Conservation (phyloP, 1,284 basidiomycete genomes). For the Psilocybe mexicana region DNA sequence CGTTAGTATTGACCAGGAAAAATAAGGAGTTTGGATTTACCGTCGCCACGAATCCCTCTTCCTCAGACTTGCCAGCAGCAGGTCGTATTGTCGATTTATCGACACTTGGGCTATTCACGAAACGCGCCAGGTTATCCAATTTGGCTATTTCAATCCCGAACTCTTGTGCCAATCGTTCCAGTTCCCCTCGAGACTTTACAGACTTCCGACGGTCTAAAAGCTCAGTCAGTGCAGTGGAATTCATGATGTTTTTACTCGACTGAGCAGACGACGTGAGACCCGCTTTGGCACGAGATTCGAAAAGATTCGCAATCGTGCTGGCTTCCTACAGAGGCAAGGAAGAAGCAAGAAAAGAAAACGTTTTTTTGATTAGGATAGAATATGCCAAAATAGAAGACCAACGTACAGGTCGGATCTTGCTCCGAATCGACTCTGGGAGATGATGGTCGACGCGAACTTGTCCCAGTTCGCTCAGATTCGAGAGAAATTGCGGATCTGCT, state of each 20-base stretch:
- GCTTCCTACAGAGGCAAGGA: constrained; percentile 23
- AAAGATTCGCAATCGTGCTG: constrained; percentile 44
- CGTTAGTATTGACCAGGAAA: neutral
- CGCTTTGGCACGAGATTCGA: constrained; percentile 53
- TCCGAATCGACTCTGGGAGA: neutral
- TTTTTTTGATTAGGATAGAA: neutral
- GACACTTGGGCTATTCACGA: constrained; percentile 74
- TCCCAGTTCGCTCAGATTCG: constrained; percentile 70
- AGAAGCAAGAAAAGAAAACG: neutral
- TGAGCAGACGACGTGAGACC: constrained; percentile 45
- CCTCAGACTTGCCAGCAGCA: constrained; percentile 54
- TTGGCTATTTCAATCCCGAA: constrained; percentile 60
- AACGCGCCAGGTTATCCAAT: constrained; percentile 57
- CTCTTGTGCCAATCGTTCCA: constrained; percentile 51
- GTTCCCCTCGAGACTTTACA: constrained; percentile 41
- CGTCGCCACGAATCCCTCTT: constrained; percentile 59
- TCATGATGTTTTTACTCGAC: constrained; percentile 48
- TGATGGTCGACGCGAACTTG: constrained; percentile 73
- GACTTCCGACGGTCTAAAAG: constrained; percentile 71
- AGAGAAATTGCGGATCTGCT: constrained; percentile 74
- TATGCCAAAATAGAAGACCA: constrained; percentile 20
- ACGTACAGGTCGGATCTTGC: constrained; percentile 47
- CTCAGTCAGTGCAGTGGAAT: constrained; percentile 55
- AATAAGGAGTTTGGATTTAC: constrained; percentile 36
- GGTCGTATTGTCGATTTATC: constrained; percentile 49